Evolutionary conservation across 2,329 filamentous ascomycete genomes (phyloP), one percentile per base, ranked within the genome.

Genomic region (Ceratocystis variospora): DNA sequence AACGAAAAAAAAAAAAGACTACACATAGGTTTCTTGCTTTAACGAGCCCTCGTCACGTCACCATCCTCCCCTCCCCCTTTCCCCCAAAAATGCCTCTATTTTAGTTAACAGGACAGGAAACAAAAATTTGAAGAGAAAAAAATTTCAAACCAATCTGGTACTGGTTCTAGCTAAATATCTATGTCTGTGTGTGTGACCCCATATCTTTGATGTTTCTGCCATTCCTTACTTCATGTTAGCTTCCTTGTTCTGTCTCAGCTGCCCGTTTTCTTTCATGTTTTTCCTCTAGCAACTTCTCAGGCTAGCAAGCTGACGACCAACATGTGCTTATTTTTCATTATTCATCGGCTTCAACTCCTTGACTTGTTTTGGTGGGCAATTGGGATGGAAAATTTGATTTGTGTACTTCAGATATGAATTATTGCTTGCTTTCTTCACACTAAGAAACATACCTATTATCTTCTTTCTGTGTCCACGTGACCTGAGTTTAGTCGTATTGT

Each of bases 71-170:
- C 31, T 37, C n/a, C 55, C 53, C n/a, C 53, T 25, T 41, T 31
- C 28, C 64, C 25, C 64, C 55, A 22, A 63, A 62, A 46, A 48
- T 65, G 57, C 48, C 55, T 59, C 28, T 55, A 44, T 44, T 48
- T 55, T 59, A 63, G 28, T 55, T 66, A 50, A 61, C 67, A 68
- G 62, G 53, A 62, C 64, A 61, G 65, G 64, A 66, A 67, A 67
- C 22, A 64, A 67, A 62, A 62, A 68, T 61, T 65, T 57, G 59
- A 63, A 68, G 61, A 65, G 66, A 66, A 68, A 68, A 68, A 68
- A 66, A 66, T 22, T 68, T 68, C 64, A 67, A 65, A 67, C 63
- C 46, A 64, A 25, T 65, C 15, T 25, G 37, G 31, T 67, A 22
- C n/a, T 41, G 15, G 46, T 46, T 31, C 25, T 55, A 17, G 5